Base-by-base conservation (phyloP, 495 filamentous ascomycete genomes). In the Hyaloscypha bicolor region DNA sequence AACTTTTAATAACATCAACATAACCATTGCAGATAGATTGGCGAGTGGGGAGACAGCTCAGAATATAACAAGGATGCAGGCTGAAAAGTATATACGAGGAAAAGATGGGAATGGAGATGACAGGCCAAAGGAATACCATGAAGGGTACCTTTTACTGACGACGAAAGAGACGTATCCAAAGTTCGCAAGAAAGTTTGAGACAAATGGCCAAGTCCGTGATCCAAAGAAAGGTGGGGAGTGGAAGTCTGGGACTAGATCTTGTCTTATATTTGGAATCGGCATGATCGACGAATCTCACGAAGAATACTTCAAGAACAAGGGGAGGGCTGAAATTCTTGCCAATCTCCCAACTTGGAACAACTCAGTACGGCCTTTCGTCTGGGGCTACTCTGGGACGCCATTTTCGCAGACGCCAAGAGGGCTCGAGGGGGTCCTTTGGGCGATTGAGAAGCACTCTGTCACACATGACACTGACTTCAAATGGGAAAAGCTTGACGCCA, bases 321-420 rank as follows among this genome's bases (percentile, higher is more conserved):
- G 67, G 21, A 35, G 63, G 16, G n/a, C 30, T 14, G 19, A 31
- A 9, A 45, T 66, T 16, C 45, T 69, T 4, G 12, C 31, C 8
- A 53, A 61, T 19, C 39, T 66, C 25, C 62, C 62, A 22, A 11
- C 42, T 16, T 19, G 21, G 32, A 25, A 60, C n/a, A 48, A 19
- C 16, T 16, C 11, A 4, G 42, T 48, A 3, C 16, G 19, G 12
- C 67, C 67, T 30, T 62, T 55, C 33, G n/a, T 60, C 19, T 69
- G 67, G 67, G 67, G 67, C n/a, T 65, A 62, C 21, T 65, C 62
- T 5, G 67, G 67, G 3, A 69, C 62, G 0, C 67, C 67, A 9
- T 51, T 69, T 5, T 16, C 21, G 19, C 21, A 69, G 30, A 56
- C 55, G 0, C 67, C 67, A 4, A 21, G 67, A 42, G 45, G 55